A percentile compares a stretch with the other conserved stretches of the same genome.
Conservation (phyloP, 2,329 filamentous ascomycete genomes). For the Trichoderma sp. region DNA sequence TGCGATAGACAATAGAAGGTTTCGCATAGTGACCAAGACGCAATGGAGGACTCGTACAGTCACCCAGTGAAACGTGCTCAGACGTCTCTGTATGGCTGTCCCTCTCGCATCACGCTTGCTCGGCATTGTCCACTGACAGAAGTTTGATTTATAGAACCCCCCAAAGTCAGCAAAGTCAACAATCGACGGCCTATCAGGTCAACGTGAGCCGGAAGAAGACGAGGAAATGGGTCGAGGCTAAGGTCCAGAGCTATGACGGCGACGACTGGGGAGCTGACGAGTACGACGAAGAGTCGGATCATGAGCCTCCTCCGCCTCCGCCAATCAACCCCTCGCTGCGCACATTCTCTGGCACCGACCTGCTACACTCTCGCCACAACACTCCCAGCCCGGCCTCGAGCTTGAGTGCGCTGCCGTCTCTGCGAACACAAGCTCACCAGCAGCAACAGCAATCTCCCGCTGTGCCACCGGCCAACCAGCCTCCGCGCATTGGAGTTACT, state of each 20-base stretch:
- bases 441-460: constrained; percentile 7
- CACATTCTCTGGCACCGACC: constrained; percentile 17
- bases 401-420: constrained; percentile 10
- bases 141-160: constrained; percentile 28
- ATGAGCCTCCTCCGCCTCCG: constrained; percentile 28
- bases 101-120: neutral
- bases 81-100: constrained; percentile 14
- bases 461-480: neutral
- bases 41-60: constrained; percentile 21
- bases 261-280: constrained; percentile 86
- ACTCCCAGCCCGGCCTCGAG: constrained; percentile 9
- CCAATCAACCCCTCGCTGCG: constrained; percentile 13
- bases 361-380: constrained; percentile 16
- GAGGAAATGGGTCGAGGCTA: constrained; percentile 92
- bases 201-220: constrained; percentile 89
- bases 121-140: neutral
- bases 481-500: constrained; percentile 1
- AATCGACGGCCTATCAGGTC: constrained; percentile 61
- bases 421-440: neutral
- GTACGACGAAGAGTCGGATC: constrained; percentile 49
- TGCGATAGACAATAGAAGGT: neutral
- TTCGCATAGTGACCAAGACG: constrained; percentile 17
- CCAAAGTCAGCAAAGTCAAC: constrained; percentile 25
- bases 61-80: constrained; percentile 17
- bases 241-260: constrained; percentile 81